phyloP scores from a whole-genome alignment of 441 rosid species.

The Gossypium schwendimanii region DNA sequence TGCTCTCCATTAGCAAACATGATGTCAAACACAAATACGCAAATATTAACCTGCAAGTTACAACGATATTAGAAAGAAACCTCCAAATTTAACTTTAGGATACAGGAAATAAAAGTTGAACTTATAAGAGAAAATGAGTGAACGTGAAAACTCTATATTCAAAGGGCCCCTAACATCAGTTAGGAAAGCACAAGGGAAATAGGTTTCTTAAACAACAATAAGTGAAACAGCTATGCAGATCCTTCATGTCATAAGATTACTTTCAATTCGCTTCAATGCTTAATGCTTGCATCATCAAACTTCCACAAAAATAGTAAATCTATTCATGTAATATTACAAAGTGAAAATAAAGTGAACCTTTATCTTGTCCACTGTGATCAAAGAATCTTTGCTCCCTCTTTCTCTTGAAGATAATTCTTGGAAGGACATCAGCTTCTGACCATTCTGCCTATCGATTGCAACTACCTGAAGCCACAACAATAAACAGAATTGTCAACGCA shows the following conservation, averaged over 20 bases:
- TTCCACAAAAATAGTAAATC: neutral
- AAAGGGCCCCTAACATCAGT: neutral
- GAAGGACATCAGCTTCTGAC: slow-evolving; percentile 74
- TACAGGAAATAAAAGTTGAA: neutral
- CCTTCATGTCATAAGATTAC: neutral
- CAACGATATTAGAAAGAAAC: slow-evolving; percentile 11
- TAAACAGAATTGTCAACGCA: slow-evolving; percentile 2
- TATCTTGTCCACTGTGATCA: slow-evolving; percentile 42
- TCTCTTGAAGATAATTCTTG: slow-evolving; percentile 88
- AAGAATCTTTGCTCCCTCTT: slow-evolving; percentile 70
- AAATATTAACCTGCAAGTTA: slow-evolving; percentile 65
- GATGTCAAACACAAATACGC: slow-evolving; percentile 74
- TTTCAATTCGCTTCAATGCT: neutral
- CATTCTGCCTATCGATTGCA: slow-evolving; percentile 74
- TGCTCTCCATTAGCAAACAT: slow-evolving; percentile 81
- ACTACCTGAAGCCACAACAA: slow-evolving; percentile 51
- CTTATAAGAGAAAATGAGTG: neutral
- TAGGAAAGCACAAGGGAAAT: neutral
- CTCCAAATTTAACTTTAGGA: neutral
- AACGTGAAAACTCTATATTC: neutral
- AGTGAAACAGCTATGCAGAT: neutral
- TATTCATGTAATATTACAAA: slow-evolving; percentile 4
- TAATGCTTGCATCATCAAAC: slow-evolving; percentile 8
- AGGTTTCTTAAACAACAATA: neutral
- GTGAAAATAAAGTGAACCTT: slow-evolving; percentile 42